Percentiles rank a stretch among this genome's conserved stretches.
Evolutionary conservation across 2,329 filamentous ascomycete genomes (phyloP).

Genomic region (Colletotrichum orchidophilum): DNA sequence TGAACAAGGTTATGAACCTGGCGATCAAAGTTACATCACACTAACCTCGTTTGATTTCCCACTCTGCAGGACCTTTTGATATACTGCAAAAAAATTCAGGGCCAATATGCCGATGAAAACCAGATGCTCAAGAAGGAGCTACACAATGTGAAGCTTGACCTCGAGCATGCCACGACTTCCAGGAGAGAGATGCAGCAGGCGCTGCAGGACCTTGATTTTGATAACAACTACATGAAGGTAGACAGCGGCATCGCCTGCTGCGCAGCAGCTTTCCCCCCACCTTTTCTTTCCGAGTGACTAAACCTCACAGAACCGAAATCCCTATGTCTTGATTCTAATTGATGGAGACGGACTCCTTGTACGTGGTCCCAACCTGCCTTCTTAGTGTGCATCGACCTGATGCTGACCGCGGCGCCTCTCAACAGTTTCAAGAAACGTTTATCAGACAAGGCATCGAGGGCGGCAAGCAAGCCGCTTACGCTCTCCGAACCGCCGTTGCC

Average conservation of each 20-base stretch:
- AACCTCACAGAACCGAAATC: conserved; percentile 58
- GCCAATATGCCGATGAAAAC: conserved; percentile 54
- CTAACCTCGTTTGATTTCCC: background rate
- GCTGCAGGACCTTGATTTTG: conserved; percentile 49
- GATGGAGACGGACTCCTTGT: conserved; percentile 72
- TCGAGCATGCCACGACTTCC: conserved; percentile 57
- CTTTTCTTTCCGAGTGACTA: conserved; percentile 4
- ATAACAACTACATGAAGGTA: conserved; percentile 59
- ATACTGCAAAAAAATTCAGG: conserved; percentile 56
- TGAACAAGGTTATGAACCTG: background rate
- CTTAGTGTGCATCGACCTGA: background rate
- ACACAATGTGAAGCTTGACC: conserved; percentile 57
- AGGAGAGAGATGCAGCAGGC: conserved; percentile 61
- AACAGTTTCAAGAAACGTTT: conserved; percentile 66
- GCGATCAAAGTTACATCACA: background rate
- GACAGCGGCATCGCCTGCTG: conserved; percentile 30
- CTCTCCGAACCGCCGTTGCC: conserved; percentile 58
- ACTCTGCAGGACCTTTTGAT: conserved; percentile 55
- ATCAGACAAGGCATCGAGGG: conserved; percentile 65
- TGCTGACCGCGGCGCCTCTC: conserved; percentile 10
- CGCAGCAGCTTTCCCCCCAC: background rate
- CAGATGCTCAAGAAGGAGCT: conserved; percentile 51
- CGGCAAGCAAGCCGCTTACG: conserved; percentile 61
- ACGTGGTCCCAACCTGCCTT: conserved; percentile 17
- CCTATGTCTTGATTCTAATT: conserved; percentile 68